Base-by-base conservation (phyloP, 163 green algal species). In the Chloroidium sp. region DNA sequence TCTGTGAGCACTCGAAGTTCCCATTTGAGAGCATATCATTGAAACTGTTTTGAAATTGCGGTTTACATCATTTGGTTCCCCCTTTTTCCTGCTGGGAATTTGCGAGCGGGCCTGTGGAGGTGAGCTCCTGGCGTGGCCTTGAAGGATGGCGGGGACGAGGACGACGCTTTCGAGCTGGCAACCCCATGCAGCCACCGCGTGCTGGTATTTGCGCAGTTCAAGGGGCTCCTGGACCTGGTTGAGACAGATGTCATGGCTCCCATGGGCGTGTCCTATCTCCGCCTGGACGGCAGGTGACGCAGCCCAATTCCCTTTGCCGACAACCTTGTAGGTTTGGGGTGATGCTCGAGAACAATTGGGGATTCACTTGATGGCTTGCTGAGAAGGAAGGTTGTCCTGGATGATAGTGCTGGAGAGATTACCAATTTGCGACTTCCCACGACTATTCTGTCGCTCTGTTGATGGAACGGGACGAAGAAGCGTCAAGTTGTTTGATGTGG, bases 121-220 rank as follows among this genome's bases (percentile, higher is more conserved):
- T 10, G 64, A 6, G 6, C 8, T 6, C 64, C 64, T n/a, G 8
- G 64, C 6, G 64, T 10, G 64, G 8, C 64, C 64, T 72, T 10
- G 64, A 72, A 6, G 64, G 64, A 6, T 10, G 64, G 64, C 6
- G 8, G 69, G 67, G 67, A 10, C 67, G 67, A 72, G 62, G 62
- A 6, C 1, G 81, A 81, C n/a, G 61, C 12, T 0, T 83, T 59
- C 2, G 82, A 80, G 4, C 68, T 61, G 13, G 62, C 12, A 0
- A 82, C 78, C 76, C 36, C 36, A 36, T 74, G 78, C 72, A 87
- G 76, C 1, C 95, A 98, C 86, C 88, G 95, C 4, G 89, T 98
- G 84, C 91, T 99, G 62, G 89, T 99, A 6, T 99, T 99, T 92
- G 94, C 94, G 6, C 96, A 99, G 90, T 86, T 97, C n/a, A 94